phyloP scores from a whole-genome alignment of 1,139 yeast species.

The Candida sanyaensis region DNA sequence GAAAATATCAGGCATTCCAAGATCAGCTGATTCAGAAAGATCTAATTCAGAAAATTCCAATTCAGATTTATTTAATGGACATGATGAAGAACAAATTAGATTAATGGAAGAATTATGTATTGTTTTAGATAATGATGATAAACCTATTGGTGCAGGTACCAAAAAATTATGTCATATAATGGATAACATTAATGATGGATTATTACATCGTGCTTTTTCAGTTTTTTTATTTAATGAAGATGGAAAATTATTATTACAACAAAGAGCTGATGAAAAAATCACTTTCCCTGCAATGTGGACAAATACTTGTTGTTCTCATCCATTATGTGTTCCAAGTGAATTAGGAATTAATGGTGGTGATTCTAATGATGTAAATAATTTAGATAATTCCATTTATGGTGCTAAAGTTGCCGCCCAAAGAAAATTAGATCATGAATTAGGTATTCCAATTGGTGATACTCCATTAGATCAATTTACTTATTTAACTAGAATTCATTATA shows the following conservation, averaged over 20 bases:
- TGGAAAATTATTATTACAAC: conserved; percentile 79
- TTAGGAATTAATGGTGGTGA: conserved; percentile 49
- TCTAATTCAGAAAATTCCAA: conserved; percentile 14
- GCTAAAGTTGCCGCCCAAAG: conserved; percentile 89
- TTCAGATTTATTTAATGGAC: conserved; percentile 64
- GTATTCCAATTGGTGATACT: conserved; percentile 63
- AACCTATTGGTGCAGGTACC: conserved; percentile 90
- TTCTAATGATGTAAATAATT: conserved; percentile 42
- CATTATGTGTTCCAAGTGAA: conserved; percentile 80
- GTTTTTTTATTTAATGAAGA: conserved; percentile 85
- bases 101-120: conserved; percentile 97
- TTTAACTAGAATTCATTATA: conserved; percentile 92
- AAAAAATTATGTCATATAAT: conserved; percentile 90
- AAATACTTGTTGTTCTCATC: conserved; percentile 98
- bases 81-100: conserved; percentile 90
- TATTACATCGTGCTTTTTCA: conserved; percentile 93
- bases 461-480: conserved; percentile 75
- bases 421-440: conserved; percentile 89
- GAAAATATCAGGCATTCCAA: conserved; percentile 49
- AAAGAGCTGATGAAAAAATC: conserved; percentile 93
- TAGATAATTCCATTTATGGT: conserved; percentile 62
- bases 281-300: conserved; percentile 98
- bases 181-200: conserved; percentile 82
- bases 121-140: conserved; percentile 84
- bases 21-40: conserved; percentile 29